Conservation (phyloP, 148 eudicot species). For the Simmondsia chinensis region DNA sequence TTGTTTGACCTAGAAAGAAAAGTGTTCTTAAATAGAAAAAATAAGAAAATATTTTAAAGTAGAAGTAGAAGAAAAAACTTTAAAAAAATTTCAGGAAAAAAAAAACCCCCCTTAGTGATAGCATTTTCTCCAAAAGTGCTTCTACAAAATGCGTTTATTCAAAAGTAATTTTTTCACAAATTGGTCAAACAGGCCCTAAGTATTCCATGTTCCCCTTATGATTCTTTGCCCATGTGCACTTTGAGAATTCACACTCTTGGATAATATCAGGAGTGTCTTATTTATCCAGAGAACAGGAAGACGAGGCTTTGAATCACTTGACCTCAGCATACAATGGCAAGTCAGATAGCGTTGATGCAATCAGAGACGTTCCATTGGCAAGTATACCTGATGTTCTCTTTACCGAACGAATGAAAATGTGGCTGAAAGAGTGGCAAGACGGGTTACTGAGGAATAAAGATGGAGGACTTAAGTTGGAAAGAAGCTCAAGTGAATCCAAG, state of each 20-base stretch:
- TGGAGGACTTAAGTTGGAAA: slow-evolving; percentile 19
- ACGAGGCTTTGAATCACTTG: slow-evolving; percentile 49
- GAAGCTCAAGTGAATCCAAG: slow-evolving; percentile 25
- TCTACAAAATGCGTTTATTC: too few species aligned
- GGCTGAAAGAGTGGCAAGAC: slow-evolving; percentile 64
- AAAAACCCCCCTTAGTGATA: too few species aligned
- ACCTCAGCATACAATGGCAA: slow-evolving; percentile 29
- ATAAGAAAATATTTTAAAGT: too few species aligned
- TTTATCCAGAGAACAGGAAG: slow-evolving; percentile 97
- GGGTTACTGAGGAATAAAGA: slow-evolving; percentile 31
- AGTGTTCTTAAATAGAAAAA: too few species aligned
- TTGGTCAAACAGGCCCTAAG: too few species aligned
- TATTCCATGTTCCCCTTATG: slow-evolving; percentile 6
- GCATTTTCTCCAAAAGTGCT: too few species aligned
- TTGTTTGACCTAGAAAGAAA: too few species aligned
- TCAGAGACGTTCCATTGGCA: slow-evolving; percentile 28
- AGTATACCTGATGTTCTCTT: slow-evolving; percentile 74
- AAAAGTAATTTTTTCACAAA: too few species aligned
- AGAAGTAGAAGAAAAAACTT: too few species aligned
- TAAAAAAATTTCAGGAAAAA: too few species aligned
- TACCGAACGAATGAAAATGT: slow-evolving; percentile 70
- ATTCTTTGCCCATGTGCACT: slow-evolving; percentile 7
- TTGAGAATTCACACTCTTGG: slow-evolving; percentile 40
- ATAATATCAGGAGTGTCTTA: slow-evolving; percentile 95
- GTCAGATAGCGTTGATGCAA: slow-evolving; percentile 23